These are phyloP conservation scores for Abortiporus biennis DNA, from an alignment of 1,284 basidiomycete genomes.

Conservation along the genomic window DNA sequence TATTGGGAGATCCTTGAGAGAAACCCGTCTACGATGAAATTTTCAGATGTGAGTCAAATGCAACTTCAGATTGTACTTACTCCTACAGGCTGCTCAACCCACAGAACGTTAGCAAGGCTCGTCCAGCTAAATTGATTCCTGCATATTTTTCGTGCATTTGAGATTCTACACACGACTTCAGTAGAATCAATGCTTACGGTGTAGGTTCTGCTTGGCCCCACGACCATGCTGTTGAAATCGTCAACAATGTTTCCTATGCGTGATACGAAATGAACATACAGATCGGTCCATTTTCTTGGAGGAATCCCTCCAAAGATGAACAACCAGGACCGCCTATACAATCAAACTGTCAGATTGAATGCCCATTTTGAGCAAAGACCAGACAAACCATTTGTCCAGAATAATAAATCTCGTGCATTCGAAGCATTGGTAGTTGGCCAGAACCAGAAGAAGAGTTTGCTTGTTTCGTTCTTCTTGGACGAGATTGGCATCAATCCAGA, in stretches of 20 bases:
- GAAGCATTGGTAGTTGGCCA: constrained; percentile 72
- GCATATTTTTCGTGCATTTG: background rate
- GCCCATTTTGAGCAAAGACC: background rate
- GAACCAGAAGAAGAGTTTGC: constrained; percentile 85
- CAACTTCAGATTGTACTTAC: background rate
- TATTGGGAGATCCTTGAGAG: constrained; percentile 66
- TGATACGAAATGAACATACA: constrained; percentile 31
- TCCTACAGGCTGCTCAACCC: constrained; percentile 81
- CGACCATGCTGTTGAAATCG: constrained; percentile 46
- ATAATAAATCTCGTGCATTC: constrained; percentile 64
- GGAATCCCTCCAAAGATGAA: constrained; percentile 69
- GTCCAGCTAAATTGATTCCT: constrained; percentile 75
- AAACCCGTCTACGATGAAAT: constrained; percentile 51
- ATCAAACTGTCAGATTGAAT: constrained; percentile 21
- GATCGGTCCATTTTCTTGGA: constrained; percentile 69
- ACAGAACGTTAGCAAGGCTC: constrained; percentile 72
- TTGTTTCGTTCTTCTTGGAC: constrained; percentile 48
- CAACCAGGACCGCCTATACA: constrained; percentile 54
- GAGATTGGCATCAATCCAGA: constrained; percentile 70
- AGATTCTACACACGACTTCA: no score
- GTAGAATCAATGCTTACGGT: constrained; percentile 10
- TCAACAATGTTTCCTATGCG: background rate
- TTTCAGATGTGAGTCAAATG: background rate
- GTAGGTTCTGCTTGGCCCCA: constrained; percentile 60
- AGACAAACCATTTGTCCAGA: constrained; percentile 43